Evolutionary conservation across 148 eudicot genomes (phyloP), one percentile per base, ranked within the genome.

Genomic region (Selenicereus undatus): DNA sequence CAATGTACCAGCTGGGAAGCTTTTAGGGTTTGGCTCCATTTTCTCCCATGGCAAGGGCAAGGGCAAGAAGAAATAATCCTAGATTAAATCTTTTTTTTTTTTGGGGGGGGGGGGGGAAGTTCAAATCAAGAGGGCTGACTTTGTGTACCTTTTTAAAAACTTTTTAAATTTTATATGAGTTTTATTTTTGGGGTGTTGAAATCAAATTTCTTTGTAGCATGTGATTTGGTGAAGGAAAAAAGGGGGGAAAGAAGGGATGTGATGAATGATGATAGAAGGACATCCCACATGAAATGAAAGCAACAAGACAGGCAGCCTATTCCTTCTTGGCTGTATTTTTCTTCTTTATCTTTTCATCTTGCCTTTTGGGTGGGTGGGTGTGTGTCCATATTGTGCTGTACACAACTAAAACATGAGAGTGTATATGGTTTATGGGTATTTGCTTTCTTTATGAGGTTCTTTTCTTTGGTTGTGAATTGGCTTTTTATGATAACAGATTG

Each of bases 1-100:
- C 72, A 92, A 95, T 81, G 90, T 91, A 43, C 88, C 92, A 29
- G 83, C 89, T 11, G 90, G 87, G 1, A 91, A 83, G 76, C 72
- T 91, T 18, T 92, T 95, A 48, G 94, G 97, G 43, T 84, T 95
- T 20, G 93, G 93, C 8, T 89, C 93, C 2, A 74, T 95, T 72
- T 95, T 95, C 83, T 90, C 91, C 24, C 74, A 74, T 58, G 86
- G 86, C 78, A 90, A 86, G 78, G 90, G 86, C 27, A 89, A 87
- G 83, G 78, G 20, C 85, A 90, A 71, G 84, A 92, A 87, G 85
- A 91, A 84, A 83, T 91, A 74, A 87, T 81, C 71, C 11, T 36
- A 39, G 4, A 22, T 18, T 79, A 8, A n/a, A 74, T 35, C 7
- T 60, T 62, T 22, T 45, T 74, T 80, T 29, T 18, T 17, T n/a